Evolutionary conservation across 352 stramenopile genomes (phyloP).

Genomic region (Phytophthora agathidicida): DNA sequence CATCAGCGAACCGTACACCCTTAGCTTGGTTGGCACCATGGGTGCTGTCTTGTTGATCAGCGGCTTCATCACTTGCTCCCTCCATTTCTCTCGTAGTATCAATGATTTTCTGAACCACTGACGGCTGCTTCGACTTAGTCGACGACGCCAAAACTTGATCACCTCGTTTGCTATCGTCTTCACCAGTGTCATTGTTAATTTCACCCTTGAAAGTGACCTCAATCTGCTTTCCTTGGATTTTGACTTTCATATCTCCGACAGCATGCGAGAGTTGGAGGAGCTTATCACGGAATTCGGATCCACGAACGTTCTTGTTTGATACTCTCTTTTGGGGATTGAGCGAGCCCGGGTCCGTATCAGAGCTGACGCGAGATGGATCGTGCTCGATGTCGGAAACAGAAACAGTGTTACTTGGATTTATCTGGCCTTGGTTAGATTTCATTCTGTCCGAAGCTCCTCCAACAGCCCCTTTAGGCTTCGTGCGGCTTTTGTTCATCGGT

Average conservation of each 20-base stretch:
- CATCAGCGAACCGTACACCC: neutral
- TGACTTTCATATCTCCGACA: conserved; percentile 32
- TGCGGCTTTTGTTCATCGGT: neutral
- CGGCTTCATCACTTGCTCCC: neutral
- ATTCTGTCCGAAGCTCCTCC: neutral
- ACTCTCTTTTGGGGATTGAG: neutral
- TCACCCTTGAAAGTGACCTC: conserved; percentile 28
- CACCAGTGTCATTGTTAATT: neutral
- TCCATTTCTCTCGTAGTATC: neutral
- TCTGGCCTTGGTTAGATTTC: neutral
- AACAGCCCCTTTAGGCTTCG: neutral
- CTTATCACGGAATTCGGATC: conserved; percentile 15
- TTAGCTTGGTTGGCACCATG: neutral
- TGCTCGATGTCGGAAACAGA: neutral
- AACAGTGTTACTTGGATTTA: too few species aligned
- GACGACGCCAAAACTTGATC: neutral
- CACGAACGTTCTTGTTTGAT: neutral
- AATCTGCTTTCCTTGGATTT: conserved; percentile 29
- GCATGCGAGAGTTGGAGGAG: conserved; percentile 20
- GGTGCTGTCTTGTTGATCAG: neutral
- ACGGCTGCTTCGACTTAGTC: neutral
- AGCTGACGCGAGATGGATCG: neutral
- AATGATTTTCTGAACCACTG: conserved; percentile 4
- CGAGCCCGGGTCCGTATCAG: neutral
- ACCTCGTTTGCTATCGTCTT: neutral